Base-by-base conservation (phyloP, 2,329 filamentous ascomycete species). In the Penicillium brevicompactum region DNA sequence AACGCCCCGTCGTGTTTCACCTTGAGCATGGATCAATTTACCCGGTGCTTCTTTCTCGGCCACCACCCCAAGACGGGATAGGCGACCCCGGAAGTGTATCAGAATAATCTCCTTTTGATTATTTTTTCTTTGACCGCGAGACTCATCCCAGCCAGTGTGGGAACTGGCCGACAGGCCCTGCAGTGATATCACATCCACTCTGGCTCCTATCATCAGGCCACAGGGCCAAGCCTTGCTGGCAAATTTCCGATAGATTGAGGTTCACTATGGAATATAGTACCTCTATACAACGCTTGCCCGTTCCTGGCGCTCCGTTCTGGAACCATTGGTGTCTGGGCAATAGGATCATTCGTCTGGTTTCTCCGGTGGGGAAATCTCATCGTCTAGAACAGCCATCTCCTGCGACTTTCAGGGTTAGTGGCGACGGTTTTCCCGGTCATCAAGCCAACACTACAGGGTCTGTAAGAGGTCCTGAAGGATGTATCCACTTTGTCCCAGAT, bases 1-100 rank as follows among this genome's bases (percentile, higher is more conserved):
- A 56, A 56, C 34, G 55, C 53, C 51, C 57, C 58, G 54, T 51
- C 38, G 5, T 53, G 63, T 66, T 66, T 66, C 63, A 66, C 40
- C 51, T 63, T 63, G 44, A 63, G 40, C 37, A 51, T 46, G 22
- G 37, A 42, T 59, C 59, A 64, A 60, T 58, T 62, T 54, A 47
- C 14, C 51, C 44, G 53, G 34, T 43, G 37, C 53, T 38, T 53
- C 42, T 32, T 18, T 30, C 44, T 60, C 61, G 59, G 59, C 49
- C 49, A 46, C 47, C 10, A 44, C 49, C 55, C 55, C 43, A 59
- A 61, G 37, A 49, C 7, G 57, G 57, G 41, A 62, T 54, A 50
- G 53, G 24, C 30, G 18, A 62, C 27, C 45, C 55, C 49, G 49
- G 48, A 45, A 42, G 42, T 55, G 53, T 50, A 51, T 53, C 55